Base-by-base conservation (phyloP, 352 stramenopile genomes). In the Thalassiosira allenii region DNA sequence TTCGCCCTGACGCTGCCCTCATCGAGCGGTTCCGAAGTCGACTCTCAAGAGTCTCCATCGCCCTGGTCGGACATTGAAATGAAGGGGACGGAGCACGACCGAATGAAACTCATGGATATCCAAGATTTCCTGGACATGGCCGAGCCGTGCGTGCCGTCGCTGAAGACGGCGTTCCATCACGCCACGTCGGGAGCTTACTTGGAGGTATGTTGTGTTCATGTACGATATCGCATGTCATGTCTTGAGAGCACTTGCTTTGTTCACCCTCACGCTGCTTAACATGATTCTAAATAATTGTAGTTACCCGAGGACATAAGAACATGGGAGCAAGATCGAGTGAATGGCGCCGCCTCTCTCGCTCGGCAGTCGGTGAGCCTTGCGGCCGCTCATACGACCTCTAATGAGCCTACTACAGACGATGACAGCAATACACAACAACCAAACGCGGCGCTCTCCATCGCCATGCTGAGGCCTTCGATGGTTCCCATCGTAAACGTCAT, bases 401-500 rank as follows among this genome's bases (percentile, higher is more conserved):
- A 6, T 56, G 34, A 66, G 6, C 17, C 9, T n/a, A n/a, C n/a
- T n/a, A n/a, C n/a, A n/a, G n/a, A n/a, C n/a, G n/a, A n/a, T n/a
- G n/a, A n/a, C n/a, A n/a, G n/a, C n/a, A n/a, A n/a, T n/a, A n/a
- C n/a, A n/a, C n/a, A n/a, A n/a, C n/a, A 54, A 40, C 49, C 40
- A 22, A 79, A 29, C 32, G 70, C 47, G 8, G 41, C 75, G 0
- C n/a, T 25, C 3, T 69, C 61, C 27, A 86, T 88, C 30, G 61
- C 76, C 1, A 88, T 88, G 54, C 56, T 88, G 37, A 65, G 81
- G 33, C 81, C 81, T 3, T 76, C 40, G 37, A 88, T 88, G 81
- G 76, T 88, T 3, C 52, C 81, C 11, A 88, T 88, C 40, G 73
- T 73, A 22, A 88, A 88, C 81, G 65, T 70, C 1, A 82, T 88